Evolutionary conservation across 257 asterid species (phyloP).

Genomic region (Handroanthus guayacan): DNA sequence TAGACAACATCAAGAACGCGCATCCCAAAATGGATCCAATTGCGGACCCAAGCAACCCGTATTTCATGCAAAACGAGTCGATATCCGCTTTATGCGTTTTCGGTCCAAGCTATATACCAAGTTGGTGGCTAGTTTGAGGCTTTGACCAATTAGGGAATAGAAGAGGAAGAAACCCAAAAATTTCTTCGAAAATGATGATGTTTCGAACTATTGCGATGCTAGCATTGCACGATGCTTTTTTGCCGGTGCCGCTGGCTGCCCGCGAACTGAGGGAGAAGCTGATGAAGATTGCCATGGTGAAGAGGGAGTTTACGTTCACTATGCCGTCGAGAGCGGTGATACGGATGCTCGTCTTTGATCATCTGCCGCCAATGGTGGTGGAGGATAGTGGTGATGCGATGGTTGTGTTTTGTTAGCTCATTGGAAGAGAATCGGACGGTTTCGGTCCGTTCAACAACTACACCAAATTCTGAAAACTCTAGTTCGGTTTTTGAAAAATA

Average conservation of each 20-base stretch:
- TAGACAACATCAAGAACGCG: slow-evolving; percentile 40
- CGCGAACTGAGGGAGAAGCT: slow-evolving; percentile 47
- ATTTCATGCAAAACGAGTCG: slow-evolving; percentile 27
- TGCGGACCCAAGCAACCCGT: slow-evolving; percentile 42
- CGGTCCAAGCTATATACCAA: slow-evolving; percentile 34
- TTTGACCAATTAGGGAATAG: slow-evolving; percentile 50
- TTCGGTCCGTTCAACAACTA: background rate
- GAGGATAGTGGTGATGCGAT: background rate
- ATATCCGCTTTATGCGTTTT: slow-evolving; percentile 36
- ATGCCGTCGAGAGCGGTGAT: slow-evolving; percentile 53
- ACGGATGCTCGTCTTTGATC: slow-evolving; percentile 38
- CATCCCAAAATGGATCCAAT: slow-evolving; percentile 44
- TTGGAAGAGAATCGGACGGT: background rate
- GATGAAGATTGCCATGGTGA: slow-evolving; percentile 49
- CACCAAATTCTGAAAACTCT: background rate
- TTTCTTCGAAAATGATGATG: slow-evolving; percentile 44
- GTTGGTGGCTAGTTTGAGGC: slow-evolving; percentile 47
- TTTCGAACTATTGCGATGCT: slow-evolving; percentile 17
- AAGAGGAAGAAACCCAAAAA: slow-evolving; percentile 54
- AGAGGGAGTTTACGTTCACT: slow-evolving; percentile 52
- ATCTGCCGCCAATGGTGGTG: background rate
- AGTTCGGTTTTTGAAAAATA: no score
- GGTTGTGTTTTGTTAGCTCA: slow-evolving; percentile 2
- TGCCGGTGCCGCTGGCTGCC: slow-evolving; percentile 28
- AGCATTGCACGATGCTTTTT: slow-evolving; percentile 34